Conservation (phyloP, 192 early-diverging fungal species). For the Coemansia sp. region DNA sequence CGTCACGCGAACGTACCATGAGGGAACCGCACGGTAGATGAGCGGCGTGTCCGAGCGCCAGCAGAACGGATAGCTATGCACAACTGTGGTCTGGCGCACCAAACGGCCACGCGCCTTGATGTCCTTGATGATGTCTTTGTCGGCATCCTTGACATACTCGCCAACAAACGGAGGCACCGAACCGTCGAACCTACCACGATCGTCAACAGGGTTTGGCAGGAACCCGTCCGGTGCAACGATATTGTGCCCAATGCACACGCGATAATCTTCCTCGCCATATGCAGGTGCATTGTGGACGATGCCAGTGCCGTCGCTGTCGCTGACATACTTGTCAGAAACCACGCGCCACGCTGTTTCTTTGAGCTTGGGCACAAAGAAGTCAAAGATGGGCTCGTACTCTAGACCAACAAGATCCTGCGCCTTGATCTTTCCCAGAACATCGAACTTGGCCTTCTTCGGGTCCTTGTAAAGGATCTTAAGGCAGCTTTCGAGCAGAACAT, state of each 20-base stretch:
- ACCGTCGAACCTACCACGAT: slow-evolving; percentile 77
- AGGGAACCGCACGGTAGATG: slow-evolving; percentile 94
- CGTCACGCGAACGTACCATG: slow-evolving; percentile 95
- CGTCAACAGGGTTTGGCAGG: slow-evolving; percentile 90
- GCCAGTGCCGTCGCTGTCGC: slow-evolving; percentile 92
- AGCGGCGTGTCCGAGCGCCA: slow-evolving; percentile 97
- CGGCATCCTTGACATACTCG: slow-evolving; percentile 94
- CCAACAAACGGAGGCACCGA: slow-evolving; percentile 80
- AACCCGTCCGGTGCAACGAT: slow-evolving; percentile 83
- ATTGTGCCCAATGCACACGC: slow-evolving; percentile 80
- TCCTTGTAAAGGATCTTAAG: slow-evolving; percentile 92
- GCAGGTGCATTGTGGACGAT: slow-evolving; percentile 97
- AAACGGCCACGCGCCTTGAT: slow-evolving; percentile 81
- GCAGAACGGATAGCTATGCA: slow-evolving; percentile 97
- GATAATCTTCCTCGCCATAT: slow-evolving; percentile 99
- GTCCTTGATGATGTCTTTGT: slow-evolving; percentile 94
- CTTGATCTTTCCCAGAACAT: slow-evolving; percentile 74
- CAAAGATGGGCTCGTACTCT: slow-evolving; percentile 90
- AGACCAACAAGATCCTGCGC: slow-evolving; percentile 81
- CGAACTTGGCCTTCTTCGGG: slow-evolving; percentile 92
- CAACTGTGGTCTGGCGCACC: slow-evolving; percentile 87
- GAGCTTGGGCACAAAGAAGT: slow-evolving; percentile 75
- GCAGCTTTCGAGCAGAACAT: slow-evolving; percentile 85
- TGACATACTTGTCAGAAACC: slow-evolving; percentile 89
- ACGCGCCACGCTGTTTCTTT: slow-evolving; percentile 84